phyloP scores from a whole-genome alignment of 371 early-diverging fungal genomes.

The Mortierella sp. region DNA sequence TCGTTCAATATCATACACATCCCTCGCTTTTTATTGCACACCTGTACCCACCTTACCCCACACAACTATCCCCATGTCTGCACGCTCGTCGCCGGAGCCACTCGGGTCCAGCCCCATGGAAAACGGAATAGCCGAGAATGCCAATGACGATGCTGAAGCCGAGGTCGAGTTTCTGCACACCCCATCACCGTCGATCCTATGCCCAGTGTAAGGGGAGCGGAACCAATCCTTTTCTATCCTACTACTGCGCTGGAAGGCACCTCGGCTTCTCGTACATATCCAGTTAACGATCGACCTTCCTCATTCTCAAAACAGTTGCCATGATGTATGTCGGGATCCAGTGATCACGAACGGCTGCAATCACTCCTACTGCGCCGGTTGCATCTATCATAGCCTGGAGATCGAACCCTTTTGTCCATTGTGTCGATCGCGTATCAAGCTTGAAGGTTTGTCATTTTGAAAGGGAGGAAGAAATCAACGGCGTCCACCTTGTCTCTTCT shows the following conservation, averaged over 20 bases:
- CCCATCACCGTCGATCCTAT: conserved; percentile 60
- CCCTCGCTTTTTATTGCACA: background rate
- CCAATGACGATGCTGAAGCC: conserved; percentile 25
- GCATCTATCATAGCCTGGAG: conserved; percentile 62
- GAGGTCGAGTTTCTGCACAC: conserved; percentile 58
- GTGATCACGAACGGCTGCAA: conserved; percentile 69
- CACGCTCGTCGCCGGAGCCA: conserved; percentile 38
- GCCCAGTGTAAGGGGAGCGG: conserved; percentile 58
- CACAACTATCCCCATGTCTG: conserved; percentile 7
- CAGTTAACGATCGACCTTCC: background rate
- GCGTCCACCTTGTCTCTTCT: too few species aligned
- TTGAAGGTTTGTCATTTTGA: conserved; percentile 50
- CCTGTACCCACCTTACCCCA: background rate
- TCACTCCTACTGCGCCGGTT: conserved; percentile 69
- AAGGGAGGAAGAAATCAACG: background rate
- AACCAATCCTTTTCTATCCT: too few species aligned
- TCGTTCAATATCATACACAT: background rate
- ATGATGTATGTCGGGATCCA: conserved; percentile 67
- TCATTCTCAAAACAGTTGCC: conserved; percentile 54
- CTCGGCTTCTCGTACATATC: too few species aligned
- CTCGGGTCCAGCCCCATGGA: background rate
- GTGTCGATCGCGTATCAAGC: conserved; percentile 59
- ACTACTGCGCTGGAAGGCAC: too few species aligned
- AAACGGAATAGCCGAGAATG: background rate
- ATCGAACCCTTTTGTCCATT: conserved; percentile 69